A percentile compares a stretch with the other conserved stretches of the same genome.
These are phyloP conservation scores for Thecaphora thlaspeos DNA, from an alignment of 1,284 basidiomycete species.

Conservation along the genomic window DNA sequence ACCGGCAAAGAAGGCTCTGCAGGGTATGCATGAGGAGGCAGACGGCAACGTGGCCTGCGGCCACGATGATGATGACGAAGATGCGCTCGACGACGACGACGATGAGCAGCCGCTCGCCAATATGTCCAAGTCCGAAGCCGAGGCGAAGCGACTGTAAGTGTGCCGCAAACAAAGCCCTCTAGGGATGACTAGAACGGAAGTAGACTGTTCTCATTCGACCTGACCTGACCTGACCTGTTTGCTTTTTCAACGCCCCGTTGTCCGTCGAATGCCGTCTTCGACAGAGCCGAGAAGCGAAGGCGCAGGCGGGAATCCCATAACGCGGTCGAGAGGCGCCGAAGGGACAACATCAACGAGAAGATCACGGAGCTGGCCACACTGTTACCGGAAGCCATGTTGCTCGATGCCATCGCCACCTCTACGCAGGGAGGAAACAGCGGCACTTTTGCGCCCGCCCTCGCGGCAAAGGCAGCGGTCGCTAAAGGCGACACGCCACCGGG, in stretches of 20 bases:
- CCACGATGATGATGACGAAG: constrained; percentile 4
- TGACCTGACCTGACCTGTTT: too few species aligned
- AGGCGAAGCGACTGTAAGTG: constrained; percentile 23
- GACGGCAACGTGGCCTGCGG: background rate
- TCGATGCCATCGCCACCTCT: constrained; percentile 50
- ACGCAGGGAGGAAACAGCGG: constrained; percentile 46
- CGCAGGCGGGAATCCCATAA: constrained; percentile 81
- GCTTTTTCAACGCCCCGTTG: too few species aligned
- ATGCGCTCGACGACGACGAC: constrained; percentile 15
- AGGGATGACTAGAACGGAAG: background rate
- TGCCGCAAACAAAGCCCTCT: background rate
- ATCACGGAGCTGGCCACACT: constrained; percentile 83
- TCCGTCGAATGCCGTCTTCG: too few species aligned
- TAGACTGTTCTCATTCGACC: too few species aligned
- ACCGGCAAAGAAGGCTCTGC: constrained; percentile 10
- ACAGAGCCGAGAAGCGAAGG: constrained; percentile 68
- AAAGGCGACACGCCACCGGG: constrained; percentile 16
- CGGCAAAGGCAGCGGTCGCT: constrained; percentile 35
- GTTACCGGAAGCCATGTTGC: constrained; percentile 68
- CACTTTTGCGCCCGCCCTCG: constrained; percentile 33
- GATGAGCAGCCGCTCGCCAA: constrained; percentile 26
- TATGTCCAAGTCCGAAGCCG: constrained; percentile 31
- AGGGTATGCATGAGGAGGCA: constrained; percentile 15
- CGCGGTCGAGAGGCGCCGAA: constrained; percentile 78
- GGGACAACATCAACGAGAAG: constrained; percentile 92